Evolutionary conservation across 139 green algal genomes (phyloP).

Genomic region (Ettlia oleoabundans): DNA sequence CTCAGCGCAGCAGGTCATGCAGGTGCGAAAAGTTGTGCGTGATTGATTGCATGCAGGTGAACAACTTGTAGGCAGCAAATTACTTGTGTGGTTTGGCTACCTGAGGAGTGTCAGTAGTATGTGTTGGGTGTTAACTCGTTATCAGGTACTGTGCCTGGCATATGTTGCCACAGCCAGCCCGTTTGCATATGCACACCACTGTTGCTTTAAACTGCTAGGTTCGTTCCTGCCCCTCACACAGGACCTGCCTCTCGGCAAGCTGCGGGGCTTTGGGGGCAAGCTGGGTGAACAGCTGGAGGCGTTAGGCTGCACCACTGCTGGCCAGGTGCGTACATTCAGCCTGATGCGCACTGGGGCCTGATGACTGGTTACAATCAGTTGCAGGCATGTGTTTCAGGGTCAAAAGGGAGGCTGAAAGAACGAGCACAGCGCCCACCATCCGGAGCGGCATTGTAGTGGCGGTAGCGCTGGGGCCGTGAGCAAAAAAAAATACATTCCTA

Average conservation of each 20-base stretch:
- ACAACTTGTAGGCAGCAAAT: background rate
- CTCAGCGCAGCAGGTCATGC: slow-evolving; percentile 66
- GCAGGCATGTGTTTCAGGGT: no score
- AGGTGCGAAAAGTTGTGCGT: slow-evolving; percentile 34
- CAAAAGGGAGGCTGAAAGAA: no score
- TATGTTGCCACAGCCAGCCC: background rate
- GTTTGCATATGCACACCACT: background rate
- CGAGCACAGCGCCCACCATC: no score
- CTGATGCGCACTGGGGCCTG: background rate
- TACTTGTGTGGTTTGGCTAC: background rate
- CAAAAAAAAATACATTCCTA: no score
- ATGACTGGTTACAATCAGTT: background rate
- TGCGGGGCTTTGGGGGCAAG: slow-evolving; percentile 90
- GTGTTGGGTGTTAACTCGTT: no score
- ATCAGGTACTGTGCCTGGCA: no score
- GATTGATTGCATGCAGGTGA: no score
- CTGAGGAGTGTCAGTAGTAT: no score
- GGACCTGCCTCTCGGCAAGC: slow-evolving; percentile 83
- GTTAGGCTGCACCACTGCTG: slow-evolving; percentile 67
- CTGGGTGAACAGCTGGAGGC: slow-evolving; percentile 68
- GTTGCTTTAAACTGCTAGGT: background rate
- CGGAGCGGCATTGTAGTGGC: no score
- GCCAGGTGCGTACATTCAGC: slow-evolving; percentile 36
- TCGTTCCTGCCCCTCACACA: slow-evolving; percentile 29
- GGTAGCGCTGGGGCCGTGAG: no score